Evolutionary conservation across 148 eudicot species (phyloP).

Genomic region (Rhododendron simsii): DNA sequence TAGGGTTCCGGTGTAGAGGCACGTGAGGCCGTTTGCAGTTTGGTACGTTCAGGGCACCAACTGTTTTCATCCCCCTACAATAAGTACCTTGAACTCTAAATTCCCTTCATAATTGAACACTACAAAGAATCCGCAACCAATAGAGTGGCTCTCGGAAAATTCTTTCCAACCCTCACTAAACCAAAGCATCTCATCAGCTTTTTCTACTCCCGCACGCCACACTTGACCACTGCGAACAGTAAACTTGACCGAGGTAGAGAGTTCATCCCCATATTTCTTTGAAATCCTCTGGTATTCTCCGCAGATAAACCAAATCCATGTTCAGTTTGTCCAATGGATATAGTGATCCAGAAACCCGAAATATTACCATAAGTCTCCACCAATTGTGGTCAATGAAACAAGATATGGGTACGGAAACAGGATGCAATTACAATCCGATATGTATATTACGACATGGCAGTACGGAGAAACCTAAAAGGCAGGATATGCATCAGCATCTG

Average conservation of each 20-base stretch:
- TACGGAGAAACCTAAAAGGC: too few relatives aligned
- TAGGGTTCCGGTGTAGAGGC: too few relatives aligned
- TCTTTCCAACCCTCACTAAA: constrained; percentile 28
- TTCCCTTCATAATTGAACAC: constrained; percentile 23
- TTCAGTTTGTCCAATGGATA: not conserved
- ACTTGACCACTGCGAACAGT: constrained; percentile 14
- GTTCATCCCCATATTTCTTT: constrained; percentile 10
- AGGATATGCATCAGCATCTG: too few relatives aligned
- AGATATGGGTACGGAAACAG: too few relatives aligned
- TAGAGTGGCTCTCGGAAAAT: constrained; percentile 24
- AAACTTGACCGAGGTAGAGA: constrained; percentile 5
- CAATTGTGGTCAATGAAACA: not conserved
- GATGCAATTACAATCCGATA: too few relatives aligned
- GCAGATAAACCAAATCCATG: not conserved
- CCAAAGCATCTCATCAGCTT: constrained; percentile 17
- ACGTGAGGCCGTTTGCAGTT: too few relatives aligned
- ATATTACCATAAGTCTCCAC: not conserved
- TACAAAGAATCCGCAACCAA: constrained; percentile 6
- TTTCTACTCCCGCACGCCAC: constrained; percentile 15
- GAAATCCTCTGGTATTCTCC: constrained; percentile 19
- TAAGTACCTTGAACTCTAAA: constrained; percentile 21
- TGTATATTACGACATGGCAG: too few relatives aligned
- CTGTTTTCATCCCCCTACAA: too few relatives aligned
- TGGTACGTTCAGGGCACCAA: too few relatives aligned
- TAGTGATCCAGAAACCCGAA: not conserved